Evolutionary conservation across 768 basidiomycete genomes (phyloP), one percentile per base, ranked within the genome.

Genomic region (Strobilomyces confusus): DNA sequence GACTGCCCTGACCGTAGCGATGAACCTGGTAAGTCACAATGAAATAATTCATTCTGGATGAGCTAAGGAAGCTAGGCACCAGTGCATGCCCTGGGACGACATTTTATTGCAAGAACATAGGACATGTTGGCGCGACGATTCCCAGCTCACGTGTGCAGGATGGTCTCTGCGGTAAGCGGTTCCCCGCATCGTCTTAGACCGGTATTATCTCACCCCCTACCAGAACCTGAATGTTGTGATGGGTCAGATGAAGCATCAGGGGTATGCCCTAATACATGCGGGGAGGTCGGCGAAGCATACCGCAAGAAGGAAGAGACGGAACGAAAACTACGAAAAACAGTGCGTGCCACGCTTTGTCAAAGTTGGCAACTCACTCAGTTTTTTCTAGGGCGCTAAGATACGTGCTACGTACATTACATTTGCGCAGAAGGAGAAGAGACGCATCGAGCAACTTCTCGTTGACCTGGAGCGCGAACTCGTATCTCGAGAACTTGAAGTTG

Each of bases 1-100:
- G 94, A 98, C 72, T 98, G 94, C 65, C 76, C 77, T 29, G 94
- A 97, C 64, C 93, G 93, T n/a, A 93, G 89, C 58, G 94, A 98
- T 59, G 94, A 98, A 67, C 94, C 94, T 68, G 94, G 94, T 86
- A 44, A 50, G 60, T 30, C 37, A 53, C 44, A 36, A 46, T 37
- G 12, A 20, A 59, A 40, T 52, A 43, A 49, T 2, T 15, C 26
- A 57, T 49, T 57, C 17, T 53, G 37, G 33, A 49, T 22, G 44
- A 45, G 26, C 55, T 54, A 30, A 61, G 29, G 20, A 52, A 29
- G 42, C 34, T 46, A 93, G 91, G 92, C 46, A 95, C 93, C 22
- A 81, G 87, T 52, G 93, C 94, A 29, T 97, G 93, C 66, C 77
- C 81, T 5, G 80, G 86, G 58, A 79, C 76, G 22, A 72, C 68